A percentile compares a stretch with the other conserved stretches of the same genome.
Evolutionary conservation across 2,329 filamentous ascomycete genomes (phyloP).

Genomic region (Venturiaceae sp.): DNA sequence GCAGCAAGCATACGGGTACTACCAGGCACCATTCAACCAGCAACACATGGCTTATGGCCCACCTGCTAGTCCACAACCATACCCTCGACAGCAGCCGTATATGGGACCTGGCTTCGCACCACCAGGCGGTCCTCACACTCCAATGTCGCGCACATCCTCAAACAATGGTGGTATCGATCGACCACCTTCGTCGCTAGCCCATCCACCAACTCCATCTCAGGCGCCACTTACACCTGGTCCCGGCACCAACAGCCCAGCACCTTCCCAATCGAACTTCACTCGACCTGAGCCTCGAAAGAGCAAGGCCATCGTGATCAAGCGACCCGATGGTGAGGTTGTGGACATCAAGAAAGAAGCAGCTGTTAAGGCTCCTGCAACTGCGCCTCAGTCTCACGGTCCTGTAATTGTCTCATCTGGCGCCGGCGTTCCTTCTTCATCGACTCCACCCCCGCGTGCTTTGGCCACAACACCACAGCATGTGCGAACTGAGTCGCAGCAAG

Average conservation of each 20-base stretch:
- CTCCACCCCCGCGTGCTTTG: conserved; percentile 62
- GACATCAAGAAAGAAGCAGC: conserved; percentile 46
- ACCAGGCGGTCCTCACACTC: conserved; percentile 47
- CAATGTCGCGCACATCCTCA: conserved; percentile 66
- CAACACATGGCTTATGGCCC: conserved; percentile 11
- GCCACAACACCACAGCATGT: conserved; percentile 55
- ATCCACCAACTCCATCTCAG: conserved; percentile 46
- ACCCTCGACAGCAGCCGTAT: conserved; percentile 11
- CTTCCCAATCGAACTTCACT: conserved; percentile 52
- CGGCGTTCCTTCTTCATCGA: conserved; percentile 49
- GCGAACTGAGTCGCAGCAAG: conserved; percentile 59
- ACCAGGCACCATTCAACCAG: neutral
- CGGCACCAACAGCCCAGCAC: conserved; percentile 47
- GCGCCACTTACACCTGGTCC: conserved; percentile 39
- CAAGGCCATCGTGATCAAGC: conserved; percentile 75
- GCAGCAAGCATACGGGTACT: neutral
- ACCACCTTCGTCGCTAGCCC: conserved; percentile 49
- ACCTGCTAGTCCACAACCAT: conserved; percentile 30
- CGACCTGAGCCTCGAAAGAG: conserved; percentile 56
- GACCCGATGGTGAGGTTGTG: conserved; percentile 67
- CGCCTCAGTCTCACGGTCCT: conserved; percentile 41
- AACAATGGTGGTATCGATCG: conserved; percentile 40
- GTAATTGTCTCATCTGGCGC: conserved; percentile 55
- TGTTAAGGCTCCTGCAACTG: conserved; percentile 24
- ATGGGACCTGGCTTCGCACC: conserved; percentile 33